Percentiles rank a stretch among this genome's conserved stretches.
Evolutionary conservation across 2,329 filamentous ascomycete genomes (phyloP).

Genomic region (Penicillium capsulatum): DNA sequence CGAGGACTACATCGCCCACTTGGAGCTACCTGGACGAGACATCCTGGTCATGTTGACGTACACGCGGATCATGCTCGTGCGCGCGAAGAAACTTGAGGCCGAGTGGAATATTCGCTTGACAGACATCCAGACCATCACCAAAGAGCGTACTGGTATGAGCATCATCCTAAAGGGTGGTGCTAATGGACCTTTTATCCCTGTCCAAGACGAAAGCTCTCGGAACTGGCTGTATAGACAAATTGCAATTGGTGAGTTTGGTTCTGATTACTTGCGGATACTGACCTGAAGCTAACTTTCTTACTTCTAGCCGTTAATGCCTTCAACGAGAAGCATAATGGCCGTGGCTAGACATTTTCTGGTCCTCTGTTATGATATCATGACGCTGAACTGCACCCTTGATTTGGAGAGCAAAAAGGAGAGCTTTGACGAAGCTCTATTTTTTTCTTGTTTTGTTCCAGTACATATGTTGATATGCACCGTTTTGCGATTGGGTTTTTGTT

Average conservation of each 20-base stretch:
- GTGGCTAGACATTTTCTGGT: conserved; percentile 41
- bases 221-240: conserved; percentile 66
- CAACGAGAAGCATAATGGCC: conserved; percentile 63
- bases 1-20: conserved; percentile 92
- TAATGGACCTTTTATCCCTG: conserved; percentile 91
- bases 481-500: background rate
- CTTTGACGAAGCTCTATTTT: background rate
- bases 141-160: conserved; percentile 91
- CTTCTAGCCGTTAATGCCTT: conserved; percentile 58
- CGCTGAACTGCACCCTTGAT: conserved; percentile 13
- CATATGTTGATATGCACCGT: background rate
- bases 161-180: conserved; percentile 82
- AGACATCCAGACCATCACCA: conserved; percentile 93
- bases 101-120: conserved; percentile 97
- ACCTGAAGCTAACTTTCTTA: conserved; percentile 11
- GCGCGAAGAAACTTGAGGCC: conserved; percentile 75
- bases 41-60: conserved; percentile 88
- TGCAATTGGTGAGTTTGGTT: conserved; percentile 48
- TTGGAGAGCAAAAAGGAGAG: conserved; percentile 7
- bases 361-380: conserved; percentile 21
- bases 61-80: conserved; percentile 80
- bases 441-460: background rate
- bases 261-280: too few species aligned
- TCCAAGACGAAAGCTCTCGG: conserved; percentile 74
- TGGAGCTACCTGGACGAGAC: conserved; percentile 84